Base-by-base conservation (phyloP, 2,329 filamentous ascomycete species). In the Colletotrichum sp. region DNA sequence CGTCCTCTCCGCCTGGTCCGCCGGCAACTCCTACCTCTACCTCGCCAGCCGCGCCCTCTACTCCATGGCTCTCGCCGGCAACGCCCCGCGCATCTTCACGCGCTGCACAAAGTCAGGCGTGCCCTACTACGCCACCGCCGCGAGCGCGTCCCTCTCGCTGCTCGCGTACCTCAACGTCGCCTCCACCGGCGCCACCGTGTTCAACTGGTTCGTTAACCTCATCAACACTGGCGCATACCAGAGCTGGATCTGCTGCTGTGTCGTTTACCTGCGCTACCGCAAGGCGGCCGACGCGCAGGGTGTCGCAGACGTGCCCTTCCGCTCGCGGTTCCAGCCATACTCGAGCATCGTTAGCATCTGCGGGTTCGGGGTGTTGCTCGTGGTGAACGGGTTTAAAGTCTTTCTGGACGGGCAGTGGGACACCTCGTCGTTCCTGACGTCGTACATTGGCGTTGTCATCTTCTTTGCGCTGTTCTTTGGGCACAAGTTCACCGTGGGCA, bases 381-480 rank as follows among this genome's bases (percentile, higher is more conserved):
- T 94, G 24, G 94, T 93, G 0, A 92, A 92, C 80, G 93, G 93
- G 5, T 95, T 94, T 82, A 91, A 91, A 8, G 88, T 90, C 5
- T 94, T 94, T 80, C 91, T 94, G 52, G 77, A 90, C 0, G 85
- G 85, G 4, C 85, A 87, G 10, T 94, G 93, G 90, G 86, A 84
- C 78, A 89, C 89, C 7, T 86, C 86, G 69, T 84, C 87, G 52
- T 94, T 94, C 79, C 93, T 94, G 76, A 87, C 90, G 3, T 87
- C 89, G 14, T 94, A 94, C 78, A 81, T 94, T 78, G 92, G 91
- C 77, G 79, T 94, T 69, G 90, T 94, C 36, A 80, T 94, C 5
- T 94, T 94, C 79, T 80, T 89, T 3, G 87, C 90, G 5, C 81
- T 93, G 16, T 93, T 89, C 78, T 68, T 89, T 2, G 91, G 89